phyloP scores from a whole-genome alignment of 108 stramenopile species.

The Skeletonema menzelii region DNA sequence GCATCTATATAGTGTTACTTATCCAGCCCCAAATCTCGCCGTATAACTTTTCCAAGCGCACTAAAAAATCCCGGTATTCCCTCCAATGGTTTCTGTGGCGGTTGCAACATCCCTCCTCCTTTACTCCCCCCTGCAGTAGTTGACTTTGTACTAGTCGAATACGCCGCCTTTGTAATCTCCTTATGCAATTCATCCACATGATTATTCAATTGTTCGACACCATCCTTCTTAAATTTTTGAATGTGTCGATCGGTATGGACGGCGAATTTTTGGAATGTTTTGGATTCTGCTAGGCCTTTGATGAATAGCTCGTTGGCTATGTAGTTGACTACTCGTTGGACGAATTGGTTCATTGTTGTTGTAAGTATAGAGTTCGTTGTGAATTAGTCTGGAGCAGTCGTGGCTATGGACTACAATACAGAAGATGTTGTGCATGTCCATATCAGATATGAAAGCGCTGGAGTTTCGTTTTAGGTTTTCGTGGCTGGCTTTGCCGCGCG shows the following conservation, averaged over 20 bases:
- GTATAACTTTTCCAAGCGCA: constrained; percentile 75
- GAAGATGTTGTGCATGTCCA: too few relatives aligned
- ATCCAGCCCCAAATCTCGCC: constrained; percentile 63
- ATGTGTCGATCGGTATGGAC: constrained; percentile 72
- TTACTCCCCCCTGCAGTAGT: background rate
- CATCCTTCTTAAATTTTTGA: constrained; percentile 67
- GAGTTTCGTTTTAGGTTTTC: too few relatives aligned
- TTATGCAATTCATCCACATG: constrained; percentile 72
- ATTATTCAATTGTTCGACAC: constrained; percentile 61
- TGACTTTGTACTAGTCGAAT: constrained; percentile 13
- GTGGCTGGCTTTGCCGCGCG: too few relatives aligned
- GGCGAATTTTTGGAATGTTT: constrained; percentile 81
- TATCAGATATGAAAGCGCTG: too few relatives aligned
- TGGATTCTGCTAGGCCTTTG: constrained; percentile 84
- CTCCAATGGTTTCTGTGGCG: constrained; percentile 64
- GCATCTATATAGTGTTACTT: background rate
- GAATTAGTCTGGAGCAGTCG: background rate
- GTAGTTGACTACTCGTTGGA: constrained; percentile 76
- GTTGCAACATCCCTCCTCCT: constrained; percentile 12
- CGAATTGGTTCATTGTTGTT: constrained; percentile 48
- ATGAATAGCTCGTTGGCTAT: constrained; percentile 83
- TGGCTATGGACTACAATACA: too few relatives aligned
- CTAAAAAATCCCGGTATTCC: constrained; percentile 77
- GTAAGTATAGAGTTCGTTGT: background rate
- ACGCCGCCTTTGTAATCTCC: constrained; percentile 29